Conservation (phyloP, 1,139 yeast genomes). For the Saccharomyces pastorianus region DNA sequence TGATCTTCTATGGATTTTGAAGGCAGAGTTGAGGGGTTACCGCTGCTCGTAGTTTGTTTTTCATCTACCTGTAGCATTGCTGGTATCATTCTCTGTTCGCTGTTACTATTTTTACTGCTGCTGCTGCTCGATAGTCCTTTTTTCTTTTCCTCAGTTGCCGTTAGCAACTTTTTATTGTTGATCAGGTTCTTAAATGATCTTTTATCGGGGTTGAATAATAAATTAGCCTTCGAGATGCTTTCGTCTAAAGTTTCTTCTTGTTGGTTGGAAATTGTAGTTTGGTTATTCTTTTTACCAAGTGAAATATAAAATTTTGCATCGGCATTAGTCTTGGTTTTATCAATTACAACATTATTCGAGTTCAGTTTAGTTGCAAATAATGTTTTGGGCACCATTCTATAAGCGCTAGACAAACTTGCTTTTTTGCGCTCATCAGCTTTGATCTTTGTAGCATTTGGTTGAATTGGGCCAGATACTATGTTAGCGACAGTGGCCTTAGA, state of each 20-base stretch:
- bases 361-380: slow-evolving; percentile 15
- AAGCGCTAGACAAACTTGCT: slow-evolving; percentile 47
- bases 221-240: slow-evolving; percentile 12
- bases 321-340: neutral
- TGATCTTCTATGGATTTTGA: neutral
- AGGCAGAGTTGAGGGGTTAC: neutral
- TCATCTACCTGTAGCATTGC: neutral
- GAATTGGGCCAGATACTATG: slow-evolving; percentile 32
- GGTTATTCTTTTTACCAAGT: neutral
- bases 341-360: neutral
- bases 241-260: neutral
- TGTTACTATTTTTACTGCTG: neutral
- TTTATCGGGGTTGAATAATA: slow-evolving; percentile 19
- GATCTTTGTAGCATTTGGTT: slow-evolving; percentile 46
- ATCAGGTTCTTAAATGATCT: slow-evolving; percentile 18
- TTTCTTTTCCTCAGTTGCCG: neutral
- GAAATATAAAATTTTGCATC: neutral
- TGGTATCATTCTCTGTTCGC: neutral
- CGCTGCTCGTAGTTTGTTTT: neutral
- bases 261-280: neutral
- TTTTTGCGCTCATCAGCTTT: slow-evolving; percentile 43
- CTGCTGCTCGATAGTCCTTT: neutral
- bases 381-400: slow-evolving; percentile 37
- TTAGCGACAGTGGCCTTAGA: slow-evolving; percentile 29
- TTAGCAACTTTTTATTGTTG: slow-evolving; percentile 11